These are phyloP conservation scores for Colletotrichum sp. DNA, from an alignment of 2,329 filamentous ascomycete species.

Conservation along the genomic window DNA sequence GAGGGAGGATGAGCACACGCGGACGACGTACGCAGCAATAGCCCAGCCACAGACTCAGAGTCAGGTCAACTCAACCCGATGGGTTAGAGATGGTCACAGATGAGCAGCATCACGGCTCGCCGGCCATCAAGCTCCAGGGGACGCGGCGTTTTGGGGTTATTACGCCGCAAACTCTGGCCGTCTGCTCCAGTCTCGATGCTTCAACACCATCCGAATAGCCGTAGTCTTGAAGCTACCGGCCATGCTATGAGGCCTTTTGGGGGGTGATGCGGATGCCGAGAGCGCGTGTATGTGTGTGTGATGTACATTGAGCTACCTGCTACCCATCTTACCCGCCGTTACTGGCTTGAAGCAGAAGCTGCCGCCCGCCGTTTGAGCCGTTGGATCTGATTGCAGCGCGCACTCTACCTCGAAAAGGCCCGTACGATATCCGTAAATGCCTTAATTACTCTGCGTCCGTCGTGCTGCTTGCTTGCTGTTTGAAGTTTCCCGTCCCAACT, in stretches of 20 bases:
- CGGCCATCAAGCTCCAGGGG: neutral
- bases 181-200: neutral
- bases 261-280: neutral
- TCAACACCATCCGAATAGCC: neutral
- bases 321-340: neutral
- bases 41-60: neutral
- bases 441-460: neutral
- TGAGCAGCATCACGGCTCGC: neutral
- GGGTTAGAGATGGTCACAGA: neutral
- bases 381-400: neutral
- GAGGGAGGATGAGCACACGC: neutral
- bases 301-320: conserved; percentile 4
- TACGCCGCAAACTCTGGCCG: neutral
- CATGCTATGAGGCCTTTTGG: neutral
- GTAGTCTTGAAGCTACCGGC: neutral
- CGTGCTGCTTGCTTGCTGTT: neutral
- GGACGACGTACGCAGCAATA: neutral
- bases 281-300: neutral
- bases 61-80: neutral
- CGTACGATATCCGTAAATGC: neutral
- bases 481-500: neutral
- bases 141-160: neutral
- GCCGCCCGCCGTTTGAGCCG: neutral
- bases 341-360: neutral
- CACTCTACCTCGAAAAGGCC: neutral